These are phyloP conservation scores for Chiua virens DNA, from an alignment of 768 basidiomycete species.

Conservation along the genomic window DNA sequence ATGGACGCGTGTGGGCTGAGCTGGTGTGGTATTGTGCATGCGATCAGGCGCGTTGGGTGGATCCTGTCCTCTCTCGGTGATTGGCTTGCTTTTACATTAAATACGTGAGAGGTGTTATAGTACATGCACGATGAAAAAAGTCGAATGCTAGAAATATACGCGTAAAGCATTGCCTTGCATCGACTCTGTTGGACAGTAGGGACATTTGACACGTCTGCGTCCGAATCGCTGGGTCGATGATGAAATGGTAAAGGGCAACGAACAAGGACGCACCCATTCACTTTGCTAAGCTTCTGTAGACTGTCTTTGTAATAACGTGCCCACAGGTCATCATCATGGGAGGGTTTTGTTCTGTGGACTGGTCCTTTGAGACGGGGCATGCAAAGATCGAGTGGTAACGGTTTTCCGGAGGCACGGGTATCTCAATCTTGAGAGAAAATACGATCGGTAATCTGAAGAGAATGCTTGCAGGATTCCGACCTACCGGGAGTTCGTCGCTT, in stretches of 20 bases:
- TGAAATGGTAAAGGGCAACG: not conserved
- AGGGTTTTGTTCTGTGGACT: slow-evolving; percentile 88
- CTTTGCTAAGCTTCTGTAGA: slow-evolving; percentile 84
- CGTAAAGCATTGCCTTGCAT: slow-evolving; percentile 52
- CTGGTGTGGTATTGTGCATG: no score
- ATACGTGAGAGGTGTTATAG: slow-evolving; percentile 1
- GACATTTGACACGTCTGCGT: slow-evolving; percentile 87
- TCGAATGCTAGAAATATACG: slow-evolving; percentile 56
- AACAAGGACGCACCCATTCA: slow-evolving; percentile 64
- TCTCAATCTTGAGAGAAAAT: slow-evolving; percentile 71
- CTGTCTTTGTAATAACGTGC: slow-evolving; percentile 95
- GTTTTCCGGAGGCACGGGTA: slow-evolving; percentile 81
- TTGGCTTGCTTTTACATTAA: not conserved
- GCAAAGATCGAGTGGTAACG: slow-evolving; percentile 97
- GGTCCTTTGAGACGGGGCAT: slow-evolving; percentile 97
- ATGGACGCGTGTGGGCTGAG: not conserved
- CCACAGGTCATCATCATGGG: slow-evolving; percentile 98
- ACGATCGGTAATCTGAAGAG: not conserved
- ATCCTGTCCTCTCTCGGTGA: slow-evolving; percentile 12
- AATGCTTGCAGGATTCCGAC: slow-evolving; percentile 1
- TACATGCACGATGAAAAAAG: slow-evolving; percentile 10
- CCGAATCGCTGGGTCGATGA: not conserved
- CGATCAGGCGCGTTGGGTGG: slow-evolving; percentile 28
- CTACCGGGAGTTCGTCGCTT: slow-evolving; percentile 84
- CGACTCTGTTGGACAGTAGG: slow-evolving; percentile 91